Conservation (phyloP, 164 flowering plant genomes). For the Litsea cubeba region DNA sequence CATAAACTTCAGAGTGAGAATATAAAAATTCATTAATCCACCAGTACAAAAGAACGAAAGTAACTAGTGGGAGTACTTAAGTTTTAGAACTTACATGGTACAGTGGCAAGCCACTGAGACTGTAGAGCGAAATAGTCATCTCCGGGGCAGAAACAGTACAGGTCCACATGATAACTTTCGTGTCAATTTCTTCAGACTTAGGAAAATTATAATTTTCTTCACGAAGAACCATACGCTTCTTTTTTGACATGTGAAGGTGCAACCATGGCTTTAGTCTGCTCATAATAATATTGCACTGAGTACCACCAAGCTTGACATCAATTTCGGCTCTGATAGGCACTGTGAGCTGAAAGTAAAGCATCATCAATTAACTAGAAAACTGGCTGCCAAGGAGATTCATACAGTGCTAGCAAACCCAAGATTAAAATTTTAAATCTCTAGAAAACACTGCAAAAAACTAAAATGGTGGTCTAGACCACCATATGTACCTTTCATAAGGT, state of each 20-base stretch:
- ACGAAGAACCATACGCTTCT: constrained; percentile 61
- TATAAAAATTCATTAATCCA: not conserved
- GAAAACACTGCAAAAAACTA: no score
- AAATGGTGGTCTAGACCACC: no score
- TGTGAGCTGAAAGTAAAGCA: constrained; percentile 46
- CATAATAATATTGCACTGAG: constrained; percentile 74
- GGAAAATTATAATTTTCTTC: constrained; percentile 38
- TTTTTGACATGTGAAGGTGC: constrained; percentile 45
- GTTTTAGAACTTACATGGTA: constrained; percentile 63
- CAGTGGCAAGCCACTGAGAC: constrained; percentile 50
- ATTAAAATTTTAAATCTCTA: no score
- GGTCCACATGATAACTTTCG: constrained; percentile 78
- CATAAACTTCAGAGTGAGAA: not conserved
- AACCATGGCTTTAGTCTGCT: constrained; percentile 77
- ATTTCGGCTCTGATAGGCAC: constrained; percentile 77
- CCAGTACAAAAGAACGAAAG: not conserved
- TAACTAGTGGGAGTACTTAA: not conserved
- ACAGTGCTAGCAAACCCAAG: not conserved
- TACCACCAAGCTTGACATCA: constrained; percentile 92
- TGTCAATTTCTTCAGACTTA: constrained; percentile 35
- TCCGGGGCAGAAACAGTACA: constrained; percentile 94
- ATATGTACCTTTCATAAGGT: no score
- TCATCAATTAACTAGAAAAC: not conserved
- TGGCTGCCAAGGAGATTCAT: not conserved
- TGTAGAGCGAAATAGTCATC: constrained; percentile 76